Evolutionary conservation across 345 rosid genomes (phyloP).

Genomic region (Schrenkiella parvula): DNA sequence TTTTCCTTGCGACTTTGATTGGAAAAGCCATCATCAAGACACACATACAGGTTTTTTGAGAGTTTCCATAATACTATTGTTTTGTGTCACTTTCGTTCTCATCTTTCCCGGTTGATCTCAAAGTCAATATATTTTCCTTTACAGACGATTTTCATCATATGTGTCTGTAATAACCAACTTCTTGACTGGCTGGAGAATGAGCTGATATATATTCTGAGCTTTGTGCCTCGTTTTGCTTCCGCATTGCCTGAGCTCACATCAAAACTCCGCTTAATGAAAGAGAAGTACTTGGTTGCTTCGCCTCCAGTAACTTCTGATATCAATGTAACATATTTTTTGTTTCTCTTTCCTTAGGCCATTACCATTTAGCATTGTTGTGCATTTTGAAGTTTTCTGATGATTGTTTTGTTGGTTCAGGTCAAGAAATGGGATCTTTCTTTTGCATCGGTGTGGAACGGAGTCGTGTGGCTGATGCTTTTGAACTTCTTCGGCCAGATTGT

Average conservation of each 20-base stretch:
- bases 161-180: slow-evolving; percentile 84
- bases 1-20: slow-evolving; percentile 77
- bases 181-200: slow-evolving; percentile 88
- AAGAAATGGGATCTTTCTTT: slow-evolving; percentile 84
- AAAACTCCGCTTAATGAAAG: slow-evolving; percentile 56
- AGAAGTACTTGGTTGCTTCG: slow-evolving; percentile 58
- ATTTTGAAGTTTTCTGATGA: slow-evolving; percentile 7
- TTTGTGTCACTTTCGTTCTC: background rate
- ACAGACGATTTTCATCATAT: slow-evolving; percentile 92
- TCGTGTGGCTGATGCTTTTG: slow-evolving; percentile 94
- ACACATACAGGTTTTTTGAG: slow-evolving; percentile 77
- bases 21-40: slow-evolving; percentile 92
- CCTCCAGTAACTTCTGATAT: slow-evolving; percentile 45
- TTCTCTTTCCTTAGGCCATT: background rate
- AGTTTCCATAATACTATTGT: background rate
- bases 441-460: slow-evolving; percentile 73
- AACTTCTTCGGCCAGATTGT: slow-evolving; percentile 82
- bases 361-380: background rate
- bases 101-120: background rate
- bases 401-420: slow-evolving; percentile 42
- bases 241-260: slow-evolving; percentile 45
- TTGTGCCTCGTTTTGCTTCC: slow-evolving; percentile 61
- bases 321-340: slow-evolving; percentile 39
- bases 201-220: slow-evolving; percentile 66
- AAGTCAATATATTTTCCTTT: background rate